phyloP scores from a whole-genome alignment of 2,329 filamentous ascomycete species.

The Exophiala sideris region DNA sequence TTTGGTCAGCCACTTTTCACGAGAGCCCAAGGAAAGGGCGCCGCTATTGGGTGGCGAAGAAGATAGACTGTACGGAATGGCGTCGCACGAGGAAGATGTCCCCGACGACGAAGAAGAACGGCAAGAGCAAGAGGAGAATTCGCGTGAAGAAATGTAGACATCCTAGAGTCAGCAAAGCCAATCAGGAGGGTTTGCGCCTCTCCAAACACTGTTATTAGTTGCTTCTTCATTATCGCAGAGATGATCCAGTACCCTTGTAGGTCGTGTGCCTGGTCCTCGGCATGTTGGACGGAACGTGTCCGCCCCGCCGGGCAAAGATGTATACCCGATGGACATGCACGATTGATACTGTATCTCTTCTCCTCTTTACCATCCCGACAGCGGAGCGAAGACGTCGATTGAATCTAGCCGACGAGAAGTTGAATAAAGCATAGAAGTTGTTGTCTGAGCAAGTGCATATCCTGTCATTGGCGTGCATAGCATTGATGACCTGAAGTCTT shows the following conservation, averaged over 20 bases:
- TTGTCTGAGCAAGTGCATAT: no score
- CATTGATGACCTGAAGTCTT: no score
- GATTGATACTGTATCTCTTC: not conserved
- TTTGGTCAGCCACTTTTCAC: conserved; percentile 46
- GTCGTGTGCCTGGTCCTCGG: not conserved
- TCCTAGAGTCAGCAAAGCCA: not conserved
- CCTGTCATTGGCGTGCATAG: no score
- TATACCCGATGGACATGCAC: conserved; percentile 20
- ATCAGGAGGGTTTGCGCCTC: not conserved
- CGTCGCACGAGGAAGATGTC: conserved; percentile 41
- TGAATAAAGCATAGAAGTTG: no score
- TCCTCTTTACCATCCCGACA: not conserved
- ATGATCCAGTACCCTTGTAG: not conserved
- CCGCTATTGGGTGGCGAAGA: conserved; percentile 50
- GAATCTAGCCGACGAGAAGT: no score
- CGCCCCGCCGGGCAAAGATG: conserved; percentile 11
- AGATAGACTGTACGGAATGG: conserved; percentile 51
- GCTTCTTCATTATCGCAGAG: no score
- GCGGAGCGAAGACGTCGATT: not conserved
- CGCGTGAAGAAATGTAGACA: not conserved
- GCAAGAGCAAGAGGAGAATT: conserved; percentile 4
- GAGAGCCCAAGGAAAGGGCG: conserved; percentile 47
- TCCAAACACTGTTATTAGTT: no score
- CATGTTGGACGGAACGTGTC: not conserved
- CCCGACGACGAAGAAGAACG: conserved; percentile 32